Percentiles rank a stretch among this genome's conserved stretches.
Conservation (phyloP, 2,329 filamentous ascomycete species). For the Sporothrix pallida region DNA sequence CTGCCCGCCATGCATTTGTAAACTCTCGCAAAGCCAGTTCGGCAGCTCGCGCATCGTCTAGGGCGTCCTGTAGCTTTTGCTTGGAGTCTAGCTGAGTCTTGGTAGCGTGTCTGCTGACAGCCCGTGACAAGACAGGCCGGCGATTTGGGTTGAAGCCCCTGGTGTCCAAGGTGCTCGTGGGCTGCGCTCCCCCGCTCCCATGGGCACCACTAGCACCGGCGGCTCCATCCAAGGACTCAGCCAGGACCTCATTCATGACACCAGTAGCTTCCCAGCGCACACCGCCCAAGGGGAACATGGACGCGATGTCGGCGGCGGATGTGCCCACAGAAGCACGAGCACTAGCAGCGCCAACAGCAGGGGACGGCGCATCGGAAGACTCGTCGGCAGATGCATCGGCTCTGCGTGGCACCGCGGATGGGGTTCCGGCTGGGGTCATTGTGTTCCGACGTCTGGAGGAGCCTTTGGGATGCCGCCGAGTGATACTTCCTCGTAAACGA, state of each 20-base stretch:
- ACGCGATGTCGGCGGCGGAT: conserved; percentile 50
- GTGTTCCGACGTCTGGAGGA: conserved; percentile 65
- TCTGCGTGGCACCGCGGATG: conserved; percentile 50
- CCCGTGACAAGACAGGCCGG: conserved; percentile 49
- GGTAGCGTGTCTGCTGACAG: conserved; percentile 57
- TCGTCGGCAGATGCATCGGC: conserved; percentile 52
- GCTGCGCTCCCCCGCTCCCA: neutral
- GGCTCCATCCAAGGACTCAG: conserved; percentile 52
- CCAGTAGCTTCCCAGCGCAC: conserved; percentile 77
- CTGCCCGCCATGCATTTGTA: conserved; percentile 78
- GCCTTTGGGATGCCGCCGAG: conserved; percentile 78
- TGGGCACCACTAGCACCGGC: conserved; percentile 44
- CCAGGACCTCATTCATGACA: conserved; percentile 75
- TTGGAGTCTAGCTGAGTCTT: conserved; percentile 69
- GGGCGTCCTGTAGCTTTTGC: conserved; percentile 69
- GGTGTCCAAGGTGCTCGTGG: neutral
- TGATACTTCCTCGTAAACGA: conserved; percentile 83
- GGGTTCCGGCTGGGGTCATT: conserved; percentile 64
- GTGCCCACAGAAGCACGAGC: conserved; percentile 52
- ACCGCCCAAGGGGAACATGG: conserved; percentile 60
- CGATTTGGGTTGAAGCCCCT: conserved; percentile 45
- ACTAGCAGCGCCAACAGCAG: conserved; percentile 50
- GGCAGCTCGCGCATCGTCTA: conserved; percentile 80
- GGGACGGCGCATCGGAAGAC: conserved; percentile 44
- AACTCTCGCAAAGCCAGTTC: conserved; percentile 86